Conservation (phyloP, 306 rosid species). For the Carpinus fangiana region DNA sequence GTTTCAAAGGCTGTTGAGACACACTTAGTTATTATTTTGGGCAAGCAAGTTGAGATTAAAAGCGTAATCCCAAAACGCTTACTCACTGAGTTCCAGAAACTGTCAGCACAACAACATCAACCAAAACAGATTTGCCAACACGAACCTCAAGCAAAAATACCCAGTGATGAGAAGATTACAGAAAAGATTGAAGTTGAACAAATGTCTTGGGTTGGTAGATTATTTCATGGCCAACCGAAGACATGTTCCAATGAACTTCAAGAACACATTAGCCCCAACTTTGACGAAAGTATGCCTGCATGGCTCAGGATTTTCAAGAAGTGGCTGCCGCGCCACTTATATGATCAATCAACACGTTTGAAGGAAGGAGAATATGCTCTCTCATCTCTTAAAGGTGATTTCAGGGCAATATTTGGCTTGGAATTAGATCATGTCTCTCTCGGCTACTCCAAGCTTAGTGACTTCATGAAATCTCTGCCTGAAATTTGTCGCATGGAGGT, state of each 20-base stretch:
- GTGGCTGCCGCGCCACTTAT: constrained; percentile 41
- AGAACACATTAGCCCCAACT: neutral
- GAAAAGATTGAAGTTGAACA: constrained; percentile 24
- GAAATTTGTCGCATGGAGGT: constrained; percentile 29
- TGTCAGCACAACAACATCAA: constrained; percentile 15
- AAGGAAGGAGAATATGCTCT: constrained; percentile 39
- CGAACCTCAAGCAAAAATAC: constrained; percentile 14
- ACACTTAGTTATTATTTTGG: constrained; percentile 28
- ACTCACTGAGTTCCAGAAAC: constrained; percentile 14
- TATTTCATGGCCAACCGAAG: constrained; percentile 9
- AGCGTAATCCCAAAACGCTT: constrained; percentile 26
- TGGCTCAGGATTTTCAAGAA: constrained; percentile 44
- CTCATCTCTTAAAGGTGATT: constrained; percentile 46
- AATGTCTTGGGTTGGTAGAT: constrained; percentile 26
- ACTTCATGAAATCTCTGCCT: constrained; percentile 38
- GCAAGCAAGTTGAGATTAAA: constrained; percentile 43
- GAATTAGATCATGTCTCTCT: constrained; percentile 42
- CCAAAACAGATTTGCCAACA: constrained; percentile 6
- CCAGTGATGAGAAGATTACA: constrained; percentile 11
- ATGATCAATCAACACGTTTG: constrained; percentile 26
- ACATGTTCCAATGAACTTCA: constrained; percentile 19
- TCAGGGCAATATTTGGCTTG: constrained; percentile 33
- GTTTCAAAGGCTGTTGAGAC: constrained; percentile 33
- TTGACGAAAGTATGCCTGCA: constrained; percentile 18
- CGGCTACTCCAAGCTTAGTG: constrained; percentile 45